Evolutionary conservation across 2,329 filamentous ascomycete genomes (phyloP).

Genomic region (Stromatinia cepivora): DNA sequence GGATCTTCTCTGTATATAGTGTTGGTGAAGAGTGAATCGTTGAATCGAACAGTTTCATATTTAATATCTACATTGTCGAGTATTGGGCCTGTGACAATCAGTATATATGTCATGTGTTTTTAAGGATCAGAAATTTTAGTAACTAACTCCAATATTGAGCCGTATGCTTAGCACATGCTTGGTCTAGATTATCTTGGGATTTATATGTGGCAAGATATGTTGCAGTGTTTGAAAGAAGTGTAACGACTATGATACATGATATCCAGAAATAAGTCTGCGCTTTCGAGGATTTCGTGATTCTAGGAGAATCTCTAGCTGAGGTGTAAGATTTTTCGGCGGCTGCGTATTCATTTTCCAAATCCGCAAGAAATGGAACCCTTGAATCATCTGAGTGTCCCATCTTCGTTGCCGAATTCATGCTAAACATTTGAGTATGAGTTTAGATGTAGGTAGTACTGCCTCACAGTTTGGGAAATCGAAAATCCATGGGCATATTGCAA

Average conservation of each 20-base stretch:
- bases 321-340: neutral
- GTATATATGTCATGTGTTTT: neutral
- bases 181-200: neutral
- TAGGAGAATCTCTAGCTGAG: neutral
- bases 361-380: slow-evolving; percentile 11
- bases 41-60: slow-evolving; percentile 43
- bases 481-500: neutral
- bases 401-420: neutral
- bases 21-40: slow-evolving; percentile 13
- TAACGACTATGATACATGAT: neutral
- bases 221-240: neutral
- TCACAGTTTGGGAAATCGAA: neutral
- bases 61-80: slow-evolving; percentile 45
- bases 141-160: slow-evolving; percentile 15
- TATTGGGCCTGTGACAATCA: slow-evolving; percentile 37
- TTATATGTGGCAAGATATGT: slow-evolving; percentile 3
- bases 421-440: neutral
- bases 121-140: neutral
- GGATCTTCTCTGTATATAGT: slow-evolving; percentile 12
- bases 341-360: neutral
- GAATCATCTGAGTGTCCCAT: slow-evolving; percentile 17
- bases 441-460: neutral
- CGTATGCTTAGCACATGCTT: slow-evolving; percentile 2
- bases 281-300: neutral
- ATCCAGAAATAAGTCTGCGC: neutral